Evolutionary conservation across 257 asterid genomes (phyloP), one percentile per base, ranked within the genome.

Genomic region (Ehretia macrophylla): DNA sequence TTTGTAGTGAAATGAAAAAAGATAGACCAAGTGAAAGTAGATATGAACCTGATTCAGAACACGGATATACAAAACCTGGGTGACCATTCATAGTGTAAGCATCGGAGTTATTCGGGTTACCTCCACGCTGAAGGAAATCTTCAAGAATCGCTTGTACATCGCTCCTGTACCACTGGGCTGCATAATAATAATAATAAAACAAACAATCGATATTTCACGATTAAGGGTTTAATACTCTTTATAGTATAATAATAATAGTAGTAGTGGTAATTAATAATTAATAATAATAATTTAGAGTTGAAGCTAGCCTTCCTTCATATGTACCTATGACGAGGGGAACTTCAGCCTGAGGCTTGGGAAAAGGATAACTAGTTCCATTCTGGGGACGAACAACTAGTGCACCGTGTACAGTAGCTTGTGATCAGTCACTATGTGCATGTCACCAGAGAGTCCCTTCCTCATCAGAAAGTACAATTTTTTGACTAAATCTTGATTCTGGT

Each of bases 11-110:
- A 27, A 27, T 1, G 35, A 27, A 27, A 27, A 1, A 27, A 27
- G 35, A 27, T 27, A 27, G 6, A 1, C 6, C 3, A 27, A 1
- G 35, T 27, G n/a, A 27, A 27, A 27, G 3, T 27, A 27, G 35
- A 14, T 46, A 23, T 35, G 72, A 18, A 79, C 90, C 86, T 70
- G 60, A 50, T 27, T 39, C 59, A 9, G 92, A 84, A 72, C 92
- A 84, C 0, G 66, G 57, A 72, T 79, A 72, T 0, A 58, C 38
- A 50, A 69, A 76, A 8, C 92, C 92, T 20, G 88, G 92, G 22
- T 72, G 84, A 11, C 92, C 85, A 46, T 84, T 84, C n/a, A 84
- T 79, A 17, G 73, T 76, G 45, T 64, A 84, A 55, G 88, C 77
- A 64, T 81, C 78, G 11, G 85, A 81, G 17, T 14, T 13, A 14